These are phyloP conservation scores for Phaffomyces antillensis DNA, from an alignment of 805 yeast species.

Conservation along the genomic window DNA sequence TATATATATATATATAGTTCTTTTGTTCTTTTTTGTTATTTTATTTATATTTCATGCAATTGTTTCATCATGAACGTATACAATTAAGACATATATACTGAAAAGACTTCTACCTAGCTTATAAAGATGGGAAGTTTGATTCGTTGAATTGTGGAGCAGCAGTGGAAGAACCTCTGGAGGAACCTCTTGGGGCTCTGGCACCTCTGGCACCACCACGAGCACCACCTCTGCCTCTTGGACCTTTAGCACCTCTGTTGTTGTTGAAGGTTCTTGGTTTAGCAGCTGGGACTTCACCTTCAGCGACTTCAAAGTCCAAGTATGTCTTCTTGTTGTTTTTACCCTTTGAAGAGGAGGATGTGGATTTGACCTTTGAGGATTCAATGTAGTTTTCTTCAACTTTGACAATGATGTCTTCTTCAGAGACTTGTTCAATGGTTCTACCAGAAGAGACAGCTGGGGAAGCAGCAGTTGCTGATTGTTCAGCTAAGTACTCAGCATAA, in stretches of 20 bases:
- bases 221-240: slow-evolving; percentile 25
- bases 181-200: slow-evolving; percentile 11
- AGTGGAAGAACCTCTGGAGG: slow-evolving; percentile 19
- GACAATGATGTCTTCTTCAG: slow-evolving; percentile 52
- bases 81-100: too few relatives aligned
- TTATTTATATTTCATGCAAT: slow-evolving; percentile 6
- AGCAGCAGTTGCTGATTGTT: slow-evolving; percentile 38
- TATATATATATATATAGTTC: too few relatives aligned
- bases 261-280: slow-evolving; percentile 27
- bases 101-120: background rate
- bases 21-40: too few relatives aligned
- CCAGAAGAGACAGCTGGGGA: slow-evolving; percentile 41
- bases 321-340: slow-evolving; percentile 69
- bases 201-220: slow-evolving; percentile 27
- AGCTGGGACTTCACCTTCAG: slow-evolving; percentile 35
- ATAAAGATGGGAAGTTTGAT: slow-evolving; percentile 11
- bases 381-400: slow-evolving; percentile 58
- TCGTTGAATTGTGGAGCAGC: slow-evolving; percentile 8
- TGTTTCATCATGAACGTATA: slow-evolving; percentile 1
- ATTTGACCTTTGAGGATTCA: slow-evolving; percentile 48
- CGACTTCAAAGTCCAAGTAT: slow-evolving; percentile 66
- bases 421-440: slow-evolving; percentile 29
- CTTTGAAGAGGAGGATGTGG: slow-evolving; percentile 67
- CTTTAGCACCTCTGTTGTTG: slow-evolving; percentile 28
- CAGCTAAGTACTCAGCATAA: slow-evolving; percentile 80